Percentiles rank a stretch among this genome's conserved stretches.
These are phyloP conservation scores for Umbelopsis sp. DNA, from an alignment of 192 early-diverging fungal genomes.

Conservation along the genomic window DNA sequence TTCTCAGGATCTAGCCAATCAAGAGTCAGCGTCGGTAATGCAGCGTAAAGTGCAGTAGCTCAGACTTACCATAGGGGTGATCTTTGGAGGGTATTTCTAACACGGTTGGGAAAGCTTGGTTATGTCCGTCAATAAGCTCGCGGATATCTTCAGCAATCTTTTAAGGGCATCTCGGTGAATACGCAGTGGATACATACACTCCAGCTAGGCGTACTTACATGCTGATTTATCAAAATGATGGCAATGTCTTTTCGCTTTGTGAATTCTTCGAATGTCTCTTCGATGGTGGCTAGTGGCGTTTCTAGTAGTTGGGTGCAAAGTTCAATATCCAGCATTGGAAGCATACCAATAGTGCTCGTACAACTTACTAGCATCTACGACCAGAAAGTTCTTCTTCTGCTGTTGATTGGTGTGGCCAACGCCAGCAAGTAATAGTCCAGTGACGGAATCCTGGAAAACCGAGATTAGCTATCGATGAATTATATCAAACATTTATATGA, in stretches of 20 bases:
- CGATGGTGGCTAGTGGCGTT: slow-evolving; percentile 71
- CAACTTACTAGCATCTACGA: slow-evolving; percentile 88
- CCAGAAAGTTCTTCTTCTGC: slow-evolving; percentile 93
- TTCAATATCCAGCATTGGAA: neutral
- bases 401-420: slow-evolving; percentile 94
- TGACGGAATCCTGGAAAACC: slow-evolving; percentile 73
- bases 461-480: neutral
- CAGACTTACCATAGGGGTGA: slow-evolving; percentile 85
- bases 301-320: slow-evolving; percentile 43
- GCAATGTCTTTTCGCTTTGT: slow-evolving; percentile 95
- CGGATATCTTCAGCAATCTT: slow-evolving; percentile 95
- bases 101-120: slow-evolving; percentile 93
- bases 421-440: slow-evolving; percentile 96
- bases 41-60: neutral
- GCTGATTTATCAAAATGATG: slow-evolving; percentile 97
- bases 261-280: slow-evolving; percentile 85
- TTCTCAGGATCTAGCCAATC: slow-evolving; percentile 62
- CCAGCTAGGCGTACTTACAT: slow-evolving; percentile 54
- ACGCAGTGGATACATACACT: neutral
- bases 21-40: neutral
- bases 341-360: neutral
- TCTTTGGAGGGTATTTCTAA: slow-evolving; percentile 99
- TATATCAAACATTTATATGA: neutral
- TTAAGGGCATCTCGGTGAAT: neutral
- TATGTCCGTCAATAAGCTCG: slow-evolving; percentile 85